These are phyloP conservation scores for Trichosporon sp. DNA, from an alignment of 1,284 basidiomycete species.

Conservation along the genomic window DNA sequence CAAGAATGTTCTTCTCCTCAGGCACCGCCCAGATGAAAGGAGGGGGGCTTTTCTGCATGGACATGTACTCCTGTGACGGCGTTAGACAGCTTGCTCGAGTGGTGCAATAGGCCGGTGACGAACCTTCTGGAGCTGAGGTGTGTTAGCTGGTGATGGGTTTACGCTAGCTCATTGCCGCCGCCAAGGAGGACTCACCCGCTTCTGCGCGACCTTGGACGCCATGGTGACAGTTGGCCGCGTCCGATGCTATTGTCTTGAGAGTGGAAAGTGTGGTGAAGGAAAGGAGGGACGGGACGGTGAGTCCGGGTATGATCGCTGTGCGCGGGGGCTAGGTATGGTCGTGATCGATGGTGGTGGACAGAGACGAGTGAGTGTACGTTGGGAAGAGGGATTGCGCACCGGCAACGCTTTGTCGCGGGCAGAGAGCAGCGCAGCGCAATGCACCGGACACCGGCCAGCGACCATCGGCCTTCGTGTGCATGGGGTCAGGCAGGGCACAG, in stretches of 20 bases:
- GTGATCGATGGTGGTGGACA: background rate
- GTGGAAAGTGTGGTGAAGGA: background rate
- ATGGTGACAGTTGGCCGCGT: slow-evolving; percentile 20
- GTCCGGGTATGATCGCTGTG: slow-evolving; percentile 1
- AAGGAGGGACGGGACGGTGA: background rate
- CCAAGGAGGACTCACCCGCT: slow-evolving; percentile 38
- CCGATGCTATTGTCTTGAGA: background rate
- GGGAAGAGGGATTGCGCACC: background rate
- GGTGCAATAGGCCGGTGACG: background rate
- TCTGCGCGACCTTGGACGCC: slow-evolving; percentile 51
- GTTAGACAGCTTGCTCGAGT: background rate
- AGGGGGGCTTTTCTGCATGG: slow-evolving; percentile 88
- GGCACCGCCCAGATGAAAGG: slow-evolving; percentile 91
- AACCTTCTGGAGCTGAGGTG: slow-evolving; percentile 43
- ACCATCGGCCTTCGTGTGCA: background rate
- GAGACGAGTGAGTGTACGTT: background rate
- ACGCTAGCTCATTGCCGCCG: background rate
- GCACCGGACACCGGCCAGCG: background rate
- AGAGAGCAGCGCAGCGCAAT: too few species aligned
- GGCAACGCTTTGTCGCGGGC: background rate
- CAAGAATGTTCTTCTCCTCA: slow-evolving; percentile 90
- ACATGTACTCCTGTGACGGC: slow-evolving; percentile 67
- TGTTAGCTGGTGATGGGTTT: background rate
- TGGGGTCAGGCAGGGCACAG: background rate
- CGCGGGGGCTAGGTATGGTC: background rate